These are phyloP conservation scores for Rhynchospora breviuscula DNA, from an alignment of 176 grass and related monocot genomes.

Conservation along the genomic window DNA sequence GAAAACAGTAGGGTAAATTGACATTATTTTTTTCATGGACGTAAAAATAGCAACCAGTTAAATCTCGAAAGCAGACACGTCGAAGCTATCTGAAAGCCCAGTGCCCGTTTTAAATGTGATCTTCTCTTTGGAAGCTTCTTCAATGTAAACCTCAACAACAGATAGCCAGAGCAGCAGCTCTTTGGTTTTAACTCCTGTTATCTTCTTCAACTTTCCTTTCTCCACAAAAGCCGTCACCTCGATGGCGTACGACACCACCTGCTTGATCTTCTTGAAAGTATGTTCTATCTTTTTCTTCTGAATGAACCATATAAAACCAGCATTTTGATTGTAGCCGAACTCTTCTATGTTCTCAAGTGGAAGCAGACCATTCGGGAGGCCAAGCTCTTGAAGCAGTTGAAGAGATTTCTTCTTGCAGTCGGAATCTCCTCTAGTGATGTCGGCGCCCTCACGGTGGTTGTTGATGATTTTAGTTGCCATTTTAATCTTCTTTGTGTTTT, in stretches of 20 bases:
- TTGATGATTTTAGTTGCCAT: slow-evolving; percentile 19
- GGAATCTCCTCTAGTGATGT: neutral
- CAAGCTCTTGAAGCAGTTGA: neutral
- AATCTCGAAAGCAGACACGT: neutral
- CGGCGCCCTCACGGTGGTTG: neutral
- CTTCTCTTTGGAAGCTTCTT: neutral
- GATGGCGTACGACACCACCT: neutral
- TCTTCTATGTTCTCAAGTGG: neutral
- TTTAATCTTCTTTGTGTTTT: neutral
- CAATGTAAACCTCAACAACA: slow-evolving; percentile 3
- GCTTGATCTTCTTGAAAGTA: slow-evolving; percentile 23
- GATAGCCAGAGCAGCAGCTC: slow-evolving; percentile 20
- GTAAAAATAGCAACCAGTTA: neutral
- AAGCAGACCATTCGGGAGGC: neutral
- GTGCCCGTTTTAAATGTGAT: slow-evolving; percentile 16
- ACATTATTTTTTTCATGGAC: neutral
- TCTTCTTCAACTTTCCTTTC: slow-evolving; percentile 19
- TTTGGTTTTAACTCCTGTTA: slow-evolving; percentile 21
- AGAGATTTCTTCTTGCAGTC: neutral
- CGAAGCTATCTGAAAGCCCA: slow-evolving; percentile 6
- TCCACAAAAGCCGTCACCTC: slow-evolving; percentile 20
- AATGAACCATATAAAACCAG: slow-evolving; percentile 11
- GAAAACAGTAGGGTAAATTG: neutral
- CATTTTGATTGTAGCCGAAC: slow-evolving; percentile 14
- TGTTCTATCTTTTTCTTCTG: slow-evolving; percentile 23